Conservation (phyloP, 164 flowering plant species). For the Umbilicus rupestris region DNA sequence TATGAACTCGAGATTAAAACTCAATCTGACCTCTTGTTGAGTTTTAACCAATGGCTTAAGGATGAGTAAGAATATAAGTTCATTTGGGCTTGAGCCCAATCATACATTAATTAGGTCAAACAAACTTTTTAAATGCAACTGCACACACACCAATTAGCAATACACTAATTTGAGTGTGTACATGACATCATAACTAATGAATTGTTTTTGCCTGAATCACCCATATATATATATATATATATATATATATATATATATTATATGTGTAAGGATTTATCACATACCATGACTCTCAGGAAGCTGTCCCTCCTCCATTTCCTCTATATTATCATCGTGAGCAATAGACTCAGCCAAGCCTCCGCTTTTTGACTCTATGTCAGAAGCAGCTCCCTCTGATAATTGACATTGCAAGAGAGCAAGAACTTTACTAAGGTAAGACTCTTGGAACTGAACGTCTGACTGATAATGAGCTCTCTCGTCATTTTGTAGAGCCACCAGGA, state of each 20-base stretch:
- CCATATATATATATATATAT: not conserved
- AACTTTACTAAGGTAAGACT: slow-evolving; percentile 67
- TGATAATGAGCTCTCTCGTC: slow-evolving; percentile 95
- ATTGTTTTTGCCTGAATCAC: not conserved
- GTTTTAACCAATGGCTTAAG: not conserved
- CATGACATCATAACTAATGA: not conserved
- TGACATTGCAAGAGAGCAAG: slow-evolving; percentile 82
- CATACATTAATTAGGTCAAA: not conserved
- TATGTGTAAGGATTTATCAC: slow-evolving; percentile 15
- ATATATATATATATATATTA: not conserved
- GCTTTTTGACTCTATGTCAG: slow-evolving; percentile 34
- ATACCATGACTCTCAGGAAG: slow-evolving; percentile 79
- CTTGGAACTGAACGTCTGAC: slow-evolving; percentile 96
- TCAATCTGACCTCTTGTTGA: not conserved
- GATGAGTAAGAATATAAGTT: not conserved
- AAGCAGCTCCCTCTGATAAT: slow-evolving; percentile 84
- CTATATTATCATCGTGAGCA: slow-evolving; percentile 24
- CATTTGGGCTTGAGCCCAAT: not conserved
- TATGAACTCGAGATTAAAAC: not conserved
- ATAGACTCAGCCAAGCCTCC: slow-evolving; percentile 15
- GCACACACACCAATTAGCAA: not conserved
- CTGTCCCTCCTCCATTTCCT: slow-evolving; percentile 97
- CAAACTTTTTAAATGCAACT: not conserved
- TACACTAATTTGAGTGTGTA: no score
- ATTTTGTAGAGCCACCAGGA: slow-evolving; percentile 81